Conservation (phyloP, 176 grass and related monocot genomes). For the Phoenix roebelenii region DNA sequence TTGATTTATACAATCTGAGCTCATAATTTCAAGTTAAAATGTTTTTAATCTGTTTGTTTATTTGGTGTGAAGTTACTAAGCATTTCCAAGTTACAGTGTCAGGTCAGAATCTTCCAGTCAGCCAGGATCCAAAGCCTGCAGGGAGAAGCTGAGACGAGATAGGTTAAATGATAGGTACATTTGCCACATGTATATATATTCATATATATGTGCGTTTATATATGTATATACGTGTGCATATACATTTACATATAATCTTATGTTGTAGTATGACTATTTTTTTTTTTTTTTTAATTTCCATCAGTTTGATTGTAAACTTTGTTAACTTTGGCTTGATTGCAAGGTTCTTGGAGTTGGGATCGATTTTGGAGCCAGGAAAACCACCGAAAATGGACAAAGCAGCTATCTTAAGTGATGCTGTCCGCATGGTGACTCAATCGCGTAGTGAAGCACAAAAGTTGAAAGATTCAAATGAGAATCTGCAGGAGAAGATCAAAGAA, state of each 20-base stretch:
- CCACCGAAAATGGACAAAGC: conserved; percentile 89
- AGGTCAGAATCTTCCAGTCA: conserved; percentile 52
- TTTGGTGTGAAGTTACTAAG: conserved; percentile 14
- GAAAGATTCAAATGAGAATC: conserved; percentile 76
- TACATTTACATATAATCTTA: too few relatives aligned
- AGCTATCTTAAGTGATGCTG: conserved; percentile 89
- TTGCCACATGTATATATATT: too few relatives aligned
- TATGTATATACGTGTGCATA: too few relatives aligned
- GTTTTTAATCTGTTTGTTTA: neutral
- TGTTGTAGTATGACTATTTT: too few relatives aligned
- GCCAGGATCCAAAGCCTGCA: conserved; percentile 85
- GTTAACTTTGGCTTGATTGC: neutral
- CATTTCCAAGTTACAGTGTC: conserved; percentile 34
- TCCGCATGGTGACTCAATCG: conserved; percentile 56
- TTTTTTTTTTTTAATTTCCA: too few relatives aligned
- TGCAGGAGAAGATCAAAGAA: conserved; percentile 99
- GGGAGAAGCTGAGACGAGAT: conserved; percentile 89
- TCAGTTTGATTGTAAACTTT: too few relatives aligned
- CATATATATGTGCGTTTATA: too few relatives aligned
- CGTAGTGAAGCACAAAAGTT: conserved; percentile 64
- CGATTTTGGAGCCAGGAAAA: conserved; percentile 79
- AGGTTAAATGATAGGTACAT: conserved; percentile 76
- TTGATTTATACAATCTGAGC: conserved; percentile 22
- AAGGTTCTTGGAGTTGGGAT: conserved; percentile 81
- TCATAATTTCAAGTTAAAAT: neutral